Evolutionary conservation across 441 rosid species (phyloP).

Genomic region (Pelargonium citronellum): DNA sequence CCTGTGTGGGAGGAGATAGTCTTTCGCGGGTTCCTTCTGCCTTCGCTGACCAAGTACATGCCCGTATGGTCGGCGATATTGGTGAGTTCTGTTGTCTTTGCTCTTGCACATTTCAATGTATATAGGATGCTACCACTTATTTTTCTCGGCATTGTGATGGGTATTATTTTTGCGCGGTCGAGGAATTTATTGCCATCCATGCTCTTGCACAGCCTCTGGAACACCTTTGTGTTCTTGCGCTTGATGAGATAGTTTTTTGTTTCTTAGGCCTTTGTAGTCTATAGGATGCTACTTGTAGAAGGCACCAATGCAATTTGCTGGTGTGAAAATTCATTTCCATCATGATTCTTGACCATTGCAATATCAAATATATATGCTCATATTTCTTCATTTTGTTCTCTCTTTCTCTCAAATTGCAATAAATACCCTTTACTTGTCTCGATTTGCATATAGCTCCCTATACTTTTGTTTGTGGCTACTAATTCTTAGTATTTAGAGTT

Average conservation of each 20-base stretch:
- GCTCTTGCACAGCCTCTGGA: conserved; percentile 6
- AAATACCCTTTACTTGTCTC: too few species aligned
- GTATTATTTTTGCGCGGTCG: neutral
- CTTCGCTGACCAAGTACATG: neutral
- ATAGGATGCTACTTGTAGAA: too few species aligned
- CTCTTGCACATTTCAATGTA: conserved; percentile 3
- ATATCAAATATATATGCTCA: too few species aligned
- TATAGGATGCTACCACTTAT: neutral
- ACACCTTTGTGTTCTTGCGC: conserved; percentile 3
- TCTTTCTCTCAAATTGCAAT: too few species aligned
- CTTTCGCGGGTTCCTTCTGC: neutral
- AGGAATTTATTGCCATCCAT: conserved; percentile 3
- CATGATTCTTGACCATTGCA: too few species aligned
- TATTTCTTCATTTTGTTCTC: too few species aligned
- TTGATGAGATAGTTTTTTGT: neutral
- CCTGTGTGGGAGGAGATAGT: conserved; percentile 4
- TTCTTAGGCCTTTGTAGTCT: too few species aligned
- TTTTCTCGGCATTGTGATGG: neutral
- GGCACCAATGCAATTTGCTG: too few species aligned
- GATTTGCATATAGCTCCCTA: too few species aligned
- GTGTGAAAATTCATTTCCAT: too few species aligned
- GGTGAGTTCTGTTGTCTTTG: neutral
- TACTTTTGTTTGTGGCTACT: too few species aligned
- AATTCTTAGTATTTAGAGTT: too few species aligned
- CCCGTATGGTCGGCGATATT: neutral